Conservation (phyloP, 78 protist species). For the Trichosphaerium sp. region DNA sequence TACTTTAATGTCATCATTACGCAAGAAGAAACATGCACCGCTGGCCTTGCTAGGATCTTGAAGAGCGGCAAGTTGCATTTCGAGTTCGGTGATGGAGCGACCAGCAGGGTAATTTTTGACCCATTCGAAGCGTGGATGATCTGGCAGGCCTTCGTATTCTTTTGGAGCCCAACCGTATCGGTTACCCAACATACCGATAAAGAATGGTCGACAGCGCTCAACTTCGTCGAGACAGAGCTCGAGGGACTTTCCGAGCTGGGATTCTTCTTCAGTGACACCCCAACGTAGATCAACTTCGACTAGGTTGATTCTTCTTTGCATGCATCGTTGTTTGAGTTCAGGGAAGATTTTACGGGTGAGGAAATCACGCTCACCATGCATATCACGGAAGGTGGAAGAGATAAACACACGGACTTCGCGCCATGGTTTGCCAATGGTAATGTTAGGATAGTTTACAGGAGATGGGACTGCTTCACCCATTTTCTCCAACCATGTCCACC, state of each 20-base stretch:
- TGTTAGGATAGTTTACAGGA: too few species aligned
- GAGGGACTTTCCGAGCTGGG: not conserved
- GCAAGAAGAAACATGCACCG: too few species aligned
- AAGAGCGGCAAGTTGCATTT: constrained; percentile 50
- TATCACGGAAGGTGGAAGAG: constrained; percentile 59
- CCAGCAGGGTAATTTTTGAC: constrained; percentile 8
- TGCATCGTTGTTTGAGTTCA: constrained; percentile 29
- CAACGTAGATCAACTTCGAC: constrained; percentile 70
- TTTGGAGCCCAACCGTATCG: constrained; percentile 62
- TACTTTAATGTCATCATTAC: too few species aligned
- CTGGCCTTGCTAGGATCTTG: constrained; percentile 20
- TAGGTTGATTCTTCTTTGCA: constrained; percentile 14
- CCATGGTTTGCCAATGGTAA: not conserved
- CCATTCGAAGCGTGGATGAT: constrained; percentile 36
- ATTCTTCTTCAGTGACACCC: constrained; percentile 64
- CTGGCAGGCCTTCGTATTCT: not conserved
- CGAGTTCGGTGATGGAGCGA: constrained; percentile 64
- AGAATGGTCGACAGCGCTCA: constrained; percentile 67
- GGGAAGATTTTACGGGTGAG: constrained; percentile 53
- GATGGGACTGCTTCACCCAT: too few species aligned
- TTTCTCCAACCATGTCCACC: not conserved
- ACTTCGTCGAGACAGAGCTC: constrained; percentile 52
- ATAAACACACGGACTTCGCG: constrained; percentile 4
- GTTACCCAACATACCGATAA: constrained; percentile 55
- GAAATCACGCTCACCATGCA: constrained; percentile 66